These are phyloP conservation scores for Coemansia sp. DNA, from an alignment of 192 early-diverging fungal genomes.

Conservation along the genomic window DNA sequence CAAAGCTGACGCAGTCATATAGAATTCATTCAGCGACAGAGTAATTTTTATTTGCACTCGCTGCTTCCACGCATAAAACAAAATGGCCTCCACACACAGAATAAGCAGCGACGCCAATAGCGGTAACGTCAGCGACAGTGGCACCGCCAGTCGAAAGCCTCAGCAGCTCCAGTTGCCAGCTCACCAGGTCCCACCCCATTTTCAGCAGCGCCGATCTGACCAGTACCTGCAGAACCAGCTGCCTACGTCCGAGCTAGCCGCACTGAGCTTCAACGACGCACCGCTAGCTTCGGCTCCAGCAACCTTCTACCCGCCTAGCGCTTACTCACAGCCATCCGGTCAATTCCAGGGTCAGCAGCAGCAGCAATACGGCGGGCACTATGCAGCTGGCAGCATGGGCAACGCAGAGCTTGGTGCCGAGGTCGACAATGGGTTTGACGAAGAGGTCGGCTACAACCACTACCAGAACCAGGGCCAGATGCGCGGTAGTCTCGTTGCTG, in stretches of 20 bases:
- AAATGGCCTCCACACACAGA: slow-evolving; percentile 12
- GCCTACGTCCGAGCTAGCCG: slow-evolving; percentile 29
- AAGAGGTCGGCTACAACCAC: slow-evolving; percentile 38
- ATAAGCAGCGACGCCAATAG: slow-evolving; percentile 17
- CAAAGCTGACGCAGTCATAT: neutral
- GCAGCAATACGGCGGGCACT: slow-evolving; percentile 2
- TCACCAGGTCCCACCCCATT: neutral
- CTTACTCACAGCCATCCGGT: slow-evolving; percentile 39
- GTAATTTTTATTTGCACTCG: neutral
- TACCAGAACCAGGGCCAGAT: slow-evolving; percentile 35
- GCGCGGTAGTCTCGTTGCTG: slow-evolving; percentile 5
- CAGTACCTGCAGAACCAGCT: slow-evolving; percentile 11
- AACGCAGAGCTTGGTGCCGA: slow-evolving; percentile 45
- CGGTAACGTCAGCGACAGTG: neutral
- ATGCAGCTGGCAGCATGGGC: neutral
- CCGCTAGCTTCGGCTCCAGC: slow-evolving; percentile 5
- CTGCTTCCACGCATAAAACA: slow-evolving; percentile 8
- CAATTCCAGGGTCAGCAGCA: slow-evolving; percentile 9
- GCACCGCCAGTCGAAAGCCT: neutral
- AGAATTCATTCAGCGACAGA: neutral
- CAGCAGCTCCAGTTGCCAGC: slow-evolving; percentile 5
- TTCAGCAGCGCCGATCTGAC: slow-evolving; percentile 12
- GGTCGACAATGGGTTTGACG: slow-evolving; percentile 51
- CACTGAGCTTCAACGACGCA: slow-evolving; percentile 24
- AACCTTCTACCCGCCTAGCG: slow-evolving; percentile 18